Conservation (phyloP, 2,329 filamentous ascomycete genomes). For the Endothia cerciana region DNA sequence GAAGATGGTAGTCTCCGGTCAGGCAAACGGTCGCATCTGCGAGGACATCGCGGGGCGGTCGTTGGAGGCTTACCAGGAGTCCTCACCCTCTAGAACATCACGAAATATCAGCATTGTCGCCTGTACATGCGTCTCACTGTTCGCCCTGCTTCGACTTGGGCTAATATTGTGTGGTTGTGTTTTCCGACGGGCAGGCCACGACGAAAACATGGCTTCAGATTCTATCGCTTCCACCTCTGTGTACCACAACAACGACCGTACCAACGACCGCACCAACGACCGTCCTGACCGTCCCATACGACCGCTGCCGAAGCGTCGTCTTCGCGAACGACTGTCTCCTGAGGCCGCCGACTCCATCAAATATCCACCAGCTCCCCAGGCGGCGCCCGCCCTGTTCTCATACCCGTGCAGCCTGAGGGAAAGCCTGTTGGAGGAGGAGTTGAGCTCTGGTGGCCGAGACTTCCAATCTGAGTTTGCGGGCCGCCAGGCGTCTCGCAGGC, state of each 20-base stretch:
- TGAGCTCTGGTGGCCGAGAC: constrained; percentile 39
- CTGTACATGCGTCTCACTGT: constrained; percentile 14
- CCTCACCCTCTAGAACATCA: not conserved
- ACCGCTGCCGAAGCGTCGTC: constrained; percentile 84
- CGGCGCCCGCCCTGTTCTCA: constrained; percentile 75
- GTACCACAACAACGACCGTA: constrained; percentile 38
- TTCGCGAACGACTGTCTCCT: constrained; percentile 85
- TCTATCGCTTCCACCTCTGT: constrained; percentile 72
- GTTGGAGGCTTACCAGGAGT: constrained; percentile 7
- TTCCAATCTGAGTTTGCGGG: constrained; percentile 37
- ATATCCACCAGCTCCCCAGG: constrained; percentile 77
- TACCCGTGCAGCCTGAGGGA: constrained; percentile 63
- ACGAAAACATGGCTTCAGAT: constrained; percentile 68
- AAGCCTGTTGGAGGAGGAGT: constrained; percentile 43
- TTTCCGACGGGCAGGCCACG: constrained; percentile 44
- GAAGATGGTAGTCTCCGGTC: not conserved
- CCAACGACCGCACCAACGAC: constrained; percentile 11
- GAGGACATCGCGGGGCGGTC: constrained; percentile 5
- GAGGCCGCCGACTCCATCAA: constrained; percentile 82
- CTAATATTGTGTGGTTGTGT: constrained; percentile 37
- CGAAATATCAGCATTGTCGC: constrained; percentile 13
- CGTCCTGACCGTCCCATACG: constrained; percentile 85
- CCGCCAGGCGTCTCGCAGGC: constrained; percentile 51
- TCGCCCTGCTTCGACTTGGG: constrained; percentile 32
- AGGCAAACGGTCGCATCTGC: not conserved